Conservation (phyloP, 495 filamentous ascomycete genomes). For the Hypoxylon trugodes region DNA sequence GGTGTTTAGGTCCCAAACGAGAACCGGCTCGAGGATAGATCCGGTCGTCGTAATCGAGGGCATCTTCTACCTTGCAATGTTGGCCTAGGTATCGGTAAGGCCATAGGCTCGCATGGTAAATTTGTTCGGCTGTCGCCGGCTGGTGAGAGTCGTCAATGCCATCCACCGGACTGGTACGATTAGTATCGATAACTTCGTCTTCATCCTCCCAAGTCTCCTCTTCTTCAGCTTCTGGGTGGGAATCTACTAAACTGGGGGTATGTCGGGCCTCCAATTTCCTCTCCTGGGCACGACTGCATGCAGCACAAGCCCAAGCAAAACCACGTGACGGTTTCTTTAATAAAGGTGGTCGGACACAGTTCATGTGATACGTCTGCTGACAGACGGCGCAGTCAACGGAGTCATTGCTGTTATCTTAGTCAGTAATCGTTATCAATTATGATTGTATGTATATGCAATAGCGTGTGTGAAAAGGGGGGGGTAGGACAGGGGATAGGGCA, state of each 20-base stretch:
- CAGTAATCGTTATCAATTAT: constrained; percentile 10
- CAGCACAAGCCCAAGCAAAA: constrained; percentile 97
- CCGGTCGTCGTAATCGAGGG: constrained; percentile 95
- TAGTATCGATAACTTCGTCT: constrained; percentile 69
- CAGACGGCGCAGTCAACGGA: constrained; percentile 98
- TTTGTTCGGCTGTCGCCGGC: constrained; percentile 86
- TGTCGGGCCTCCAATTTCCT: constrained; percentile 90
- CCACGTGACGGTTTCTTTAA: constrained; percentile 97
- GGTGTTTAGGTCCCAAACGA: constrained; percentile 88
- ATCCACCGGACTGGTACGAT: constrained; percentile 65
- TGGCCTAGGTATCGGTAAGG: constrained; percentile 95
- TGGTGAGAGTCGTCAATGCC: constrained; percentile 65
- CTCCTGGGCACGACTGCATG: constrained; percentile 94
- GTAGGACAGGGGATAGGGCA: constrained; percentile 9
- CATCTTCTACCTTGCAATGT: constrained; percentile 96
- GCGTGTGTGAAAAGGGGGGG: constrained; percentile 1
- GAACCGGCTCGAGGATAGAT: constrained; percentile 97
- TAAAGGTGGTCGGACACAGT: constrained; percentile 90
- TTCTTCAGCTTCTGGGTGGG: constrained; percentile 73
- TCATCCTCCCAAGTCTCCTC: constrained; percentile 84
- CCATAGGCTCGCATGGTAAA: constrained; percentile 92
- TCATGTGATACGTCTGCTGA: constrained; percentile 96
- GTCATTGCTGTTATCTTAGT: constrained; percentile 69
- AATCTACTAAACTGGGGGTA: constrained; percentile 70
- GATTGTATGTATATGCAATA: constrained; percentile 28